Conservation (phyloP, 345 rosid genomes). For the Carallia pectinifolia region DNA sequence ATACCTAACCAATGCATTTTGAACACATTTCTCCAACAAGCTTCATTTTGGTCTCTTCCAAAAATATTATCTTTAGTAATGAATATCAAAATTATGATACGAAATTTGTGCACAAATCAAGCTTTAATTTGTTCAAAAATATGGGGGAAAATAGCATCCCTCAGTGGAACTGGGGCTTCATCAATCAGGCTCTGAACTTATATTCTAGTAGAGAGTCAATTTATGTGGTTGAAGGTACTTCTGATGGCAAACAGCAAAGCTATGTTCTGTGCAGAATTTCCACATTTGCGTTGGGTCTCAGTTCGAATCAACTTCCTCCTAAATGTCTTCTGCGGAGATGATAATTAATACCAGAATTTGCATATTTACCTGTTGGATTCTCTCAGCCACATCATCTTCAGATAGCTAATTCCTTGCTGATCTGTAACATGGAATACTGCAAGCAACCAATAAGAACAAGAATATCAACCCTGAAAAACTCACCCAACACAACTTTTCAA, state of each 20-base stretch:
- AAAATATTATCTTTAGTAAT: background rate
- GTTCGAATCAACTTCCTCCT: background rate
- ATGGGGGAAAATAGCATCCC: background rate
- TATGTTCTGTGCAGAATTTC: background rate
- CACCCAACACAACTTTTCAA: too few species aligned
- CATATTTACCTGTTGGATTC: slow-evolving; percentile 70
- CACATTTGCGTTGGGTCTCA: background rate
- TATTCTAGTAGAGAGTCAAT: too few species aligned
- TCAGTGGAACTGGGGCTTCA: background rate
- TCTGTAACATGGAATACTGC: slow-evolving; percentile 80
- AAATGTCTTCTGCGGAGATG: background rate
- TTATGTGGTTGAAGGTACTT: background rate
- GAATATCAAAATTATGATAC: background rate
- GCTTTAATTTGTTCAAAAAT: background rate
- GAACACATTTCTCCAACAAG: background rate
- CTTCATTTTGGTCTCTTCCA: background rate
- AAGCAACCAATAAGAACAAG: slow-evolving; percentile 13
- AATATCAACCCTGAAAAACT: slow-evolving; percentile 6
- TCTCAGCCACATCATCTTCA: slow-evolving; percentile 58
- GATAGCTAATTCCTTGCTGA: slow-evolving; percentile 58
- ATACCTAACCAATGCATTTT: background rate
- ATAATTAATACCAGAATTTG: slow-evolving; percentile 7
- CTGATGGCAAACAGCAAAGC: background rate
- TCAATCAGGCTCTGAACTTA: background rate
- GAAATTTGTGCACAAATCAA: background rate